phyloP scores from a whole-genome alignment of 2,329 filamentous ascomycete genomes.

The Ophiocordyceps polyrhachis-furcata region DNA sequence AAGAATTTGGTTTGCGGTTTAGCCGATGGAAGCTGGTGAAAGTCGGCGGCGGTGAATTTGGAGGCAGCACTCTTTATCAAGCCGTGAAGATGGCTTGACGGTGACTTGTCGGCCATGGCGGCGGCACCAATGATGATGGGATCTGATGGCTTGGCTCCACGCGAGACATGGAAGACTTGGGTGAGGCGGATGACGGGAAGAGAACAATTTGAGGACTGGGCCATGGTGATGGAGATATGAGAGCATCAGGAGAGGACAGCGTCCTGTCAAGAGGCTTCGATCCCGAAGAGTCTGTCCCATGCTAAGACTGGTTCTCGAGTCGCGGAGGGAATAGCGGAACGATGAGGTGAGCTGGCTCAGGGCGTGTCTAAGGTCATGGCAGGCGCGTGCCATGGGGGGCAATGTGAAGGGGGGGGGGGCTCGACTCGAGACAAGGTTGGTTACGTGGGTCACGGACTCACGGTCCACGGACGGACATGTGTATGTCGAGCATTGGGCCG shows the following conservation, averaged over 20 bases:
- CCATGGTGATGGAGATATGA: neutral
- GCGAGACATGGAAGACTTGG: neutral
- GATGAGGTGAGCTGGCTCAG: neutral
- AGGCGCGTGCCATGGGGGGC: neutral
- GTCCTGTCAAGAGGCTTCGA: neutral
- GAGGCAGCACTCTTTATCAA: conserved; percentile 9
- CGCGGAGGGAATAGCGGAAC: neutral
- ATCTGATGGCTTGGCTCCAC: neutral
- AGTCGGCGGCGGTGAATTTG: conserved; percentile 7
- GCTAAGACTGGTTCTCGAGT: neutral
- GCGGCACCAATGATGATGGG: neutral
- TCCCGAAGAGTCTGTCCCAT: neutral
- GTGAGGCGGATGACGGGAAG: neutral
- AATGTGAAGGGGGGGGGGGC: neutral
- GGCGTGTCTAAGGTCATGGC: neutral
- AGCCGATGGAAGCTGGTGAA: conserved; percentile 15
- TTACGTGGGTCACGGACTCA: neutral
- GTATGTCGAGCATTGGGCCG: neutral
- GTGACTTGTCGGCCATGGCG: conserved; percentile 7
- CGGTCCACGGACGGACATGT: neutral
- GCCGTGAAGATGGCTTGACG: conserved; percentile 9
- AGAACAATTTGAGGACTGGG: neutral
- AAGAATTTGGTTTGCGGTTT: conserved; percentile 23
- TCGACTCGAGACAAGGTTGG: neutral
- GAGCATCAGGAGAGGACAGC: neutral